Evolutionary conservation across 73 alveolate genomes (phyloP), one percentile per base, ranked within the genome.

Genomic region (Tetrahymena thermophila): DNA sequence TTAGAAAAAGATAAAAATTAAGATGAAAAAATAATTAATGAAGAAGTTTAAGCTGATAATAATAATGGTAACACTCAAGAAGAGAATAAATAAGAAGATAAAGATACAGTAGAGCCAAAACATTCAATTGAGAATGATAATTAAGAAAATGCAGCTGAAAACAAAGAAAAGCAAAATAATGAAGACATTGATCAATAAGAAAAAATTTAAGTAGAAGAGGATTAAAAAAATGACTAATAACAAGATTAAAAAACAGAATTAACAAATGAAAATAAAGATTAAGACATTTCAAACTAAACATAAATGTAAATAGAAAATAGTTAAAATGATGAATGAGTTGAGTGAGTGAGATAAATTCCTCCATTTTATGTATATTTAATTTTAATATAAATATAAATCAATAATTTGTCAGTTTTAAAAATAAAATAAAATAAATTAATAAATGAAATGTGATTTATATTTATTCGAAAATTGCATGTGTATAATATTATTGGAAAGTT

Each of bases 131-230:
- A 43, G n/a, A 43, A 94, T 40, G 34, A 94, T 56, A 37, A 23
- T 40, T 40, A 94, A 94, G 25, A 43, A 58, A 21, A 16, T 23
- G 94, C 40, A 10, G 21, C 34, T 1, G 71, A 85, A 40, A n/a
- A 85, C n/a, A 16, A 16, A 28, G 96, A 94, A 43, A 94, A 94
- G 4, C 85, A 85, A 38, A 85, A 94, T 23, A 89, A 35, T 16
- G 85, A 85, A 94, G 89, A 94, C 44, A 35, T 44, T 8, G 95
- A 55, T 25, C 95, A 95, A 44, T 28, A 95, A 85, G 38, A 85
- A 93, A 85, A 95, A 55, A 95, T 56, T n/a, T 93, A 95, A 28
- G 97, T 43, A 95, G 40, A 83, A 34, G 93, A 40, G 38, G 34
- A 56, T 85, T 19, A 85, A 89, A 14, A 85, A 85, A n/a, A 25